These are phyloP conservation scores for Eucalyptus tenuipes DNA, from an alignment of 345 rosid species.

Conservation along the genomic window DNA sequence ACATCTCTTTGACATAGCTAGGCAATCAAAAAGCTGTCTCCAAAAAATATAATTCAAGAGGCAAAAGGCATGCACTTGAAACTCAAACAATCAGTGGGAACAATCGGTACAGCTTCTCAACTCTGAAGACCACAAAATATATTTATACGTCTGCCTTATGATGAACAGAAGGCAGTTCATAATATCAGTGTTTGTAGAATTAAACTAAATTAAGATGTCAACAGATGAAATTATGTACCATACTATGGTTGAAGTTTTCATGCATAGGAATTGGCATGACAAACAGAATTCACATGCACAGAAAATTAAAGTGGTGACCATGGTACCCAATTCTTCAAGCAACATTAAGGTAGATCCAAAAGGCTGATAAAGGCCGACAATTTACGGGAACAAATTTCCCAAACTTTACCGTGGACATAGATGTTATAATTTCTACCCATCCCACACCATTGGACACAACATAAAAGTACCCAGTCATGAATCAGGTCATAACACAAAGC, in stretches of 20 bases:
- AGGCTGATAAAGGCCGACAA: neutral
- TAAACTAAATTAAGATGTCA: neutral
- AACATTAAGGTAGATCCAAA: neutral
- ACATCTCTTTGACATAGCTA: neutral
- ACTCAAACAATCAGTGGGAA: neutral
- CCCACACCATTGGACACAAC: neutral
- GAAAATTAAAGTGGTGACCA: neutral
- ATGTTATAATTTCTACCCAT: neutral
- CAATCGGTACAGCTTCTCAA: neutral
- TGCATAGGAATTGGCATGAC: neutral
- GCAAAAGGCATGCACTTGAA: neutral
- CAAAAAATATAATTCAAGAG: neutral
- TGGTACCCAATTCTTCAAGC: neutral
- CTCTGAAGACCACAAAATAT: neutral
- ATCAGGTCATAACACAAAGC: neutral
- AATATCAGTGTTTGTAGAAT: neutral
- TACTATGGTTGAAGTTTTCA: neutral
- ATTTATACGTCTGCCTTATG: neutral
- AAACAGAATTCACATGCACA: neutral
- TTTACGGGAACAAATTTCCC: neutral
- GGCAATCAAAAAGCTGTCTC: neutral
- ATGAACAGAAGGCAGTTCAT: neutral
- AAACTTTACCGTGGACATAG: neutral
- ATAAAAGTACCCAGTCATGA: neutral
- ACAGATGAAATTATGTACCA: neutral